Conservation (phyloP, 139 green algal genomes). For the Chlorella sorokiniana region DNA sequence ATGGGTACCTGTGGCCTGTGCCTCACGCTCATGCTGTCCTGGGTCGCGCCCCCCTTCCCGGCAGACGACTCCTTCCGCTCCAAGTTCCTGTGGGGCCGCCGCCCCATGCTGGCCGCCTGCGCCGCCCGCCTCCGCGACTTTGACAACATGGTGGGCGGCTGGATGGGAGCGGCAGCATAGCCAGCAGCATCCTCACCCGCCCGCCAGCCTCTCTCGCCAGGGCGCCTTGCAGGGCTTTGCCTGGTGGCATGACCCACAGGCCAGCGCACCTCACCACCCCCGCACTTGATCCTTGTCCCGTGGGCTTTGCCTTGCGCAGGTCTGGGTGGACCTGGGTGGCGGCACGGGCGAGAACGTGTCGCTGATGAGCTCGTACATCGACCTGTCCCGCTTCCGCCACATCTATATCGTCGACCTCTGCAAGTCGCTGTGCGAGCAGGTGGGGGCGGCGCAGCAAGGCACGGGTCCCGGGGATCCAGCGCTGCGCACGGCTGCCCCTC, state of each 20-base stretch:
- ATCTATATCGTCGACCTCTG: constrained; percentile 99
- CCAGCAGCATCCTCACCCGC: neutral
- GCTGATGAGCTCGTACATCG: constrained; percentile 93
- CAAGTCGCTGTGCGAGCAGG: constrained; percentile 84
- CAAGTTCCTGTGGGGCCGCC: constrained; percentile 93
- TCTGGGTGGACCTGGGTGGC: constrained; percentile 86
- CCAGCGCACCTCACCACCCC: neutral
- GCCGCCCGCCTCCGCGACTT: constrained; percentile 76
- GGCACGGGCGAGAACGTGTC: constrained; percentile 92
- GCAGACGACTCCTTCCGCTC: constrained; percentile 95
- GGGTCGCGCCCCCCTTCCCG: neutral
- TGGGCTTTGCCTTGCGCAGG: neutral
- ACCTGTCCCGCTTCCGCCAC: constrained; percentile 86
- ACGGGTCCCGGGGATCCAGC: too few relatives aligned
- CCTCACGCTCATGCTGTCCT: neutral
- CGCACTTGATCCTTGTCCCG: neutral
- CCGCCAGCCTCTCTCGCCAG: too few relatives aligned
- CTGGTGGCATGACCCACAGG: too few relatives aligned
- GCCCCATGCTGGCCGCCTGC: constrained; percentile 88
- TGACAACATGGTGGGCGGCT: constrained; percentile 82
- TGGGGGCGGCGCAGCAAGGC: constrained; percentile 41
- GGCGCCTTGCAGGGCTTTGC: too few relatives aligned
- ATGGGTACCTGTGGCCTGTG: neutral
- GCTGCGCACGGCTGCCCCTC: neutral
- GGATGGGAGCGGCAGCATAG: neutral